Evolutionary conservation across 1,139 yeast genomes (phyloP).

Genomic region (Candida glucosophila): DNA sequence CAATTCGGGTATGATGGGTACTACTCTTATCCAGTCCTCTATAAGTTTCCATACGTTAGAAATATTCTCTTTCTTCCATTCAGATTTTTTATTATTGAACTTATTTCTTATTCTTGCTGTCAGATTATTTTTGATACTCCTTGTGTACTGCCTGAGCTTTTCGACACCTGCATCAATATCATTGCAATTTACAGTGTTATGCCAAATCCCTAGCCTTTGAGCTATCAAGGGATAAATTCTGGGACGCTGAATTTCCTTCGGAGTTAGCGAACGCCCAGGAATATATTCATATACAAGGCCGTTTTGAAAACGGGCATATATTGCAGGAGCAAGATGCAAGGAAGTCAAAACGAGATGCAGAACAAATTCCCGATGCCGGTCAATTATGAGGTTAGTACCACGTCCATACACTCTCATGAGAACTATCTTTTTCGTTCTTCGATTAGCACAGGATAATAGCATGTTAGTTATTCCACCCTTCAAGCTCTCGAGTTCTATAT

Average conservation of each 20-base stretch:
- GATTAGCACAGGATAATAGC: slow-evolving; percentile 45
- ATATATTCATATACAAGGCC: slow-evolving; percentile 69
- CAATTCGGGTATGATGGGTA: slow-evolving; percentile 44
- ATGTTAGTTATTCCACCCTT: slow-evolving; percentile 81
- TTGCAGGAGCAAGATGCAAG: slow-evolving; percentile 58
- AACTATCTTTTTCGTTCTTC: slow-evolving; percentile 25
- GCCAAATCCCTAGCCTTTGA: slow-evolving; percentile 68
- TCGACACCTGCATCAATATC: slow-evolving; percentile 45
- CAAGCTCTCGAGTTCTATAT: slow-evolving; percentile 29
- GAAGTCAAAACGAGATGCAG: slow-evolving; percentile 60
- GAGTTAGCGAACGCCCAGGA: slow-evolving; percentile 56
- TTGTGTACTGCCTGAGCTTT: slow-evolving; percentile 29
- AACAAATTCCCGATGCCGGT: slow-evolving; percentile 68
- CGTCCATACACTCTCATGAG: slow-evolving; percentile 69
- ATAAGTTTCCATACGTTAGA: slow-evolving; percentile 53
- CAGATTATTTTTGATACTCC: slow-evolving; percentile 8
- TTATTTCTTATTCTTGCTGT: slow-evolving; percentile 1
- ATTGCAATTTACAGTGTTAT: slow-evolving; percentile 34
- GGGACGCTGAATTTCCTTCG: slow-evolving; percentile 42
- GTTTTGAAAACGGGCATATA: slow-evolving; percentile 61
- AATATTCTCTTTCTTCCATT: slow-evolving; percentile 16
- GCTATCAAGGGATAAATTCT: slow-evolving; percentile 52
- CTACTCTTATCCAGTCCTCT: slow-evolving; percentile 52
- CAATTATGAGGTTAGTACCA: slow-evolving; percentile 67
- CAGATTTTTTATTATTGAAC: slow-evolving; percentile 6